Percentiles rank a stretch among this genome's conserved stretches.
Evolutionary conservation across 75 land plant genomes (phyloP).

Genomic region (Sequoiadendron giganteum): DNA sequence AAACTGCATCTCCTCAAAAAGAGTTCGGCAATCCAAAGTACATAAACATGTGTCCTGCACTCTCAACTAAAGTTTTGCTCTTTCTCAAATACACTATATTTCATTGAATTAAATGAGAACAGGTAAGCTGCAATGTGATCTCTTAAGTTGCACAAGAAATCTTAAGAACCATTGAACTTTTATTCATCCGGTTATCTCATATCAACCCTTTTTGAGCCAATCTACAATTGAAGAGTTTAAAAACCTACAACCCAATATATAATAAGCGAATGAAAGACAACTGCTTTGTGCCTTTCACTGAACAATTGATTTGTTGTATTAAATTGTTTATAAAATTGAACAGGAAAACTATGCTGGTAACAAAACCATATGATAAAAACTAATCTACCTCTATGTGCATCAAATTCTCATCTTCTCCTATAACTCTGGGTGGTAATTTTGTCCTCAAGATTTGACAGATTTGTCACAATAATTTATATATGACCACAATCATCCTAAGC

Average conservation of each 20-base stretch:
- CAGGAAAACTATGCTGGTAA: not conserved
- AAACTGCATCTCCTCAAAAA: no score
- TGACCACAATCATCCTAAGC: not conserved
- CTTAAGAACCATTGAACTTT: not conserved
- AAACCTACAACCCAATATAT: not conserved
- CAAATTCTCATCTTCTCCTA: no score
- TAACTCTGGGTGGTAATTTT: no score
- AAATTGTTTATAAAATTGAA: not conserved
- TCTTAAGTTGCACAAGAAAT: not conserved
- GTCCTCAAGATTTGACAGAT: no score
- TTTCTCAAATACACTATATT: not conserved
- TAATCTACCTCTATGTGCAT: not conserved
- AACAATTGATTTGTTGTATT: not conserved
- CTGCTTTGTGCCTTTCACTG: not conserved
- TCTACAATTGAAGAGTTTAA: not conserved
- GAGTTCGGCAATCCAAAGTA: no score
- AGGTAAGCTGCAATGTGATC: not conserved
- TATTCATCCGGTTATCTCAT: not conserved
- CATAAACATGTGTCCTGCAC: not conserved
- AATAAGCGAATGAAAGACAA: not conserved
- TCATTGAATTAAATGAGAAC: not conserved
- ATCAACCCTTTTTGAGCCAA: not conserved
- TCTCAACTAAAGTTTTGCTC: not conserved
- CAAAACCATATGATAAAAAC: not conserved
- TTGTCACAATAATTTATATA: not conserved